phyloP scores from a whole-genome alignment of 1,284 basidiomycete species.

The Ceratobasidium sp. region DNA sequence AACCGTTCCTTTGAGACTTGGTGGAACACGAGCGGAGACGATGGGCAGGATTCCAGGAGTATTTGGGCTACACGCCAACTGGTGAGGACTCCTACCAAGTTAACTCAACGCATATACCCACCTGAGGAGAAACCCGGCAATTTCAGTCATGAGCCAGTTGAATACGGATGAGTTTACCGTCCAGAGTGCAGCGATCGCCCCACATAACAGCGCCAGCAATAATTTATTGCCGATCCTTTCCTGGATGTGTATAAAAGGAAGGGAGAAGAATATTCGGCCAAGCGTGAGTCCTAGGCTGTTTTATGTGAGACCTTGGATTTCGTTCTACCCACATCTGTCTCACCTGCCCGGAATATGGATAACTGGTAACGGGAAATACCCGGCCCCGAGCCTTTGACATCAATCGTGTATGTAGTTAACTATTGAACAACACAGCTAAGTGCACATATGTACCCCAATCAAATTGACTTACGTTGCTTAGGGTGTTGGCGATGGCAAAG shows the following conservation, averaged over 20 bases:
- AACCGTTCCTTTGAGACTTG: slow-evolving; percentile 7
- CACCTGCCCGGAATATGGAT: slow-evolving; percentile 17
- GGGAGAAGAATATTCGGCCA: slow-evolving; percentile 18
- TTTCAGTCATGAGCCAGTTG: slow-evolving; percentile 5
- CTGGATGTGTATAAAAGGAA: slow-evolving; percentile 23
- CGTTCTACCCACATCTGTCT: not conserved
- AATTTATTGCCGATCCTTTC: slow-evolving; percentile 16
- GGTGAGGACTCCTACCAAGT: not conserved
- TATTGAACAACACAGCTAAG: not conserved
- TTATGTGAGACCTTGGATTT: not conserved
- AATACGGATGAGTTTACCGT: not conserved
- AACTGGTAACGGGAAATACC: slow-evolving; percentile 25
- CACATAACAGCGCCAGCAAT: not conserved
- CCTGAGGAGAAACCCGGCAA: slow-evolving; percentile 21
- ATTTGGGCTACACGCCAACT: not conserved
- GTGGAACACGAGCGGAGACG: slow-evolving; percentile 14
- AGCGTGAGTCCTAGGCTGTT: slow-evolving; percentile 9
- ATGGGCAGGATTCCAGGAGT: slow-evolving; percentile 27
- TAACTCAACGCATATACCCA: not conserved
- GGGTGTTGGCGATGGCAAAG: slow-evolving; percentile 9
- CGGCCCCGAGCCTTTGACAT: slow-evolving; percentile 7
- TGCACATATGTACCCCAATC: not conserved
- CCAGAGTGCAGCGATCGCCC: slow-evolving; percentile 7
- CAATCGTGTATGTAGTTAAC: slow-evolving; percentile 17
- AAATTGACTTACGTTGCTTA: slow-evolving; percentile 7